A percentile compares a stretch with the other conserved stretches of the same genome.
Conservation (phyloP, 1,139 yeast species). For the Taiozyma sp. region DNA sequence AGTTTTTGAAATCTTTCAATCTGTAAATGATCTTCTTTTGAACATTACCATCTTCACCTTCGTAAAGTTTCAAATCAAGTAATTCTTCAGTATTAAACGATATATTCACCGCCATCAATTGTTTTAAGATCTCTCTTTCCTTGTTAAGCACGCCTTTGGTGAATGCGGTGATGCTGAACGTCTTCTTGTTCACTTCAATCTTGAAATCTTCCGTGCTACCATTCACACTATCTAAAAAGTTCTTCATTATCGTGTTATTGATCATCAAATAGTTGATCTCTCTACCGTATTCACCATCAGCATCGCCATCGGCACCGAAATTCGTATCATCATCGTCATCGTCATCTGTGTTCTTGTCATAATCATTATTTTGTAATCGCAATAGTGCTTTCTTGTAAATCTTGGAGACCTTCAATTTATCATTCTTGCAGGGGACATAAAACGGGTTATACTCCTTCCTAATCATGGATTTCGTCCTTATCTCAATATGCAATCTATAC, state of each 20-base stretch:
- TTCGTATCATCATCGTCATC: slow-evolving; percentile 16
- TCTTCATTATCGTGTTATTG: slow-evolving; percentile 39
- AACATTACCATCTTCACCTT: slow-evolving; percentile 13
- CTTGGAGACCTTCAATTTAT: slow-evolving; percentile 33
- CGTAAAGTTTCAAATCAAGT: slow-evolving; percentile 24
- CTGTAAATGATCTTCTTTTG: slow-evolving; percentile 32
- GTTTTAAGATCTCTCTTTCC: slow-evolving; percentile 47
- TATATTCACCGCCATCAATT: slow-evolving; percentile 52
- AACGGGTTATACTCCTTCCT: slow-evolving; percentile 49
- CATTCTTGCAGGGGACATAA: slow-evolving; percentile 40
- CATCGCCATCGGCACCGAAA: background rate
- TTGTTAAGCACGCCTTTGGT: slow-evolving; percentile 43
- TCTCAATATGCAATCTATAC: slow-evolving; percentile 41
- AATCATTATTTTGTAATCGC: slow-evolving; percentile 22
- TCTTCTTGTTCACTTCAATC: slow-evolving; percentile 39
- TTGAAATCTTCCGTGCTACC: slow-evolving; percentile 46
- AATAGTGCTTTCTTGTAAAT: slow-evolving; percentile 35
- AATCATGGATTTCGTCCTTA: slow-evolving; percentile 43
- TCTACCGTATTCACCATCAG: slow-evolving; percentile 16
- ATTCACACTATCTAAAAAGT: slow-evolving; percentile 46
- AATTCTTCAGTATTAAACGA: slow-evolving; percentile 44
- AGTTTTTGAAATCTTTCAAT: slow-evolving; percentile 47
- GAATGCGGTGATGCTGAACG: slow-evolving; percentile 44
- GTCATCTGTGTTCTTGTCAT: slow-evolving; percentile 17
- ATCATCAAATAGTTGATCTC: slow-evolving; percentile 38